Evolutionary conservation across 768 basidiomycete species (phyloP).

Genomic region (Rhizopogon roseolus): DNA sequence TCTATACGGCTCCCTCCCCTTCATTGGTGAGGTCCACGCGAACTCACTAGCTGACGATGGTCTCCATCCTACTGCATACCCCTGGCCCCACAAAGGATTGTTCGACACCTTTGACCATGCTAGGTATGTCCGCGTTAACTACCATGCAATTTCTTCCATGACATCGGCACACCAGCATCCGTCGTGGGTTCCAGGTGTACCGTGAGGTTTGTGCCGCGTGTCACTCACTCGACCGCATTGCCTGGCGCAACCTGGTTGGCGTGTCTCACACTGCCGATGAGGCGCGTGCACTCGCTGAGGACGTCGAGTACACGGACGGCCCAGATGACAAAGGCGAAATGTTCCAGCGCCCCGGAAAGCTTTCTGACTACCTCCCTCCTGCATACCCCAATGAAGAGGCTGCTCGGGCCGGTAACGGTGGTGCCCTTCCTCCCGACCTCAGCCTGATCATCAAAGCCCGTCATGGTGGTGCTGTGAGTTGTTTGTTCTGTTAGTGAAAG

Average conservation of each 20-base stretch:
- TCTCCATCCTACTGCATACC: constrained; percentile 80
- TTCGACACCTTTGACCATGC: constrained; percentile 96
- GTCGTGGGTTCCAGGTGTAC: constrained; percentile 95
- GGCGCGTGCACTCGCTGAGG: constrained; percentile 87
- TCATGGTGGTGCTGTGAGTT: constrained; percentile 88
- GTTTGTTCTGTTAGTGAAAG: background rate
- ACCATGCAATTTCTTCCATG: constrained; percentile 5
- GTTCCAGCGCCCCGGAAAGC: constrained; percentile 98
- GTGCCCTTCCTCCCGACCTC: constrained; percentile 95
- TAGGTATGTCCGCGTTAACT: constrained; percentile 52
- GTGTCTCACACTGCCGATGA: constrained; percentile 96
- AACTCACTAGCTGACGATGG: constrained; percentile 92
- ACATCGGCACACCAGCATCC: constrained; percentile 55
- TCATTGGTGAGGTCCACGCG: constrained; percentile 89
- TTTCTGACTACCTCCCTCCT: constrained; percentile 92
- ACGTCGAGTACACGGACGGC: constrained; percentile 94
- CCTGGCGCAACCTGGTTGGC: constrained; percentile 99
- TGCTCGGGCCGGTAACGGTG: constrained; percentile 88
- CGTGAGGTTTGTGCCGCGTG: constrained; percentile 99
- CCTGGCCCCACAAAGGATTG: constrained; percentile 87
- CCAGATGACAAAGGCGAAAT: constrained; percentile 94
- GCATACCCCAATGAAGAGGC: constrained; percentile 99
- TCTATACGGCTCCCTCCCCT: constrained; percentile 85
- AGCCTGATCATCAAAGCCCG: constrained; percentile 97
- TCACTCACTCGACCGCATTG: constrained; percentile 98